Base-by-base conservation (phyloP, 208 protist species). In the Herpetomonas samuelpessoai region DNA sequence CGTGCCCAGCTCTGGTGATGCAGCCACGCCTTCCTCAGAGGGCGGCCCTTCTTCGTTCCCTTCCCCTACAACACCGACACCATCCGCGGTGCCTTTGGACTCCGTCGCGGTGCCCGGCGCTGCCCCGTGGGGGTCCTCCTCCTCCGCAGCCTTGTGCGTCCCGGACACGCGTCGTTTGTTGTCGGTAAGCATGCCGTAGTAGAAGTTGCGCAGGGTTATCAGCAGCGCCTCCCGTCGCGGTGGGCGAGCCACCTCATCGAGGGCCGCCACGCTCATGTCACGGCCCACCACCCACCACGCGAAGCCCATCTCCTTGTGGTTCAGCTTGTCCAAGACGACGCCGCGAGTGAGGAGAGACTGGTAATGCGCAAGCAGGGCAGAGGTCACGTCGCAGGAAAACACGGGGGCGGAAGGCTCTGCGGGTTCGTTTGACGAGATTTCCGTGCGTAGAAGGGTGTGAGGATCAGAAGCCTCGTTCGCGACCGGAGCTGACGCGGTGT, bases 301-400 rank as follows among this genome's bases (percentile, higher is more conserved):
- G 72, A 93, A 93, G 41, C 72, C 77, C 35, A 93, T 59, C 46
- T 90, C 83, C 59, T 93, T 93, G 52, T 86, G 65, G 57, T 81
- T 93, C 65, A 87, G 88, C n/a, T 82, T 73, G 49, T 93, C 86
- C 24, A 93, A 59, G 27, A 93, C 83, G 19, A 93, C 81, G 61
- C 82, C 86, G 49, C 86, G 78, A 0, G 74, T 80, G 3, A 93
- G 66, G 31, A 93, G 71, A 1, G 77, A 86, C 58, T 93, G 86
- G 57, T 81, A 93, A 61, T 93, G 88, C 22, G 73, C 50, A n/a
- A 80, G 62, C 19, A 90, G 72, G 14, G 70, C 73, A 1, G 89
- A 77, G 30, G 68, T 77, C 18, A 74, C 70, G n/a, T 78, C 79
- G 57, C 79, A 82, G 28, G 52, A 44, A 6, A 45, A 39, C 18